phyloP scores from a whole-genome alignment of 2,329 filamentous ascomycete genomes.

The Furcasterigmium furcatum region DNA sequence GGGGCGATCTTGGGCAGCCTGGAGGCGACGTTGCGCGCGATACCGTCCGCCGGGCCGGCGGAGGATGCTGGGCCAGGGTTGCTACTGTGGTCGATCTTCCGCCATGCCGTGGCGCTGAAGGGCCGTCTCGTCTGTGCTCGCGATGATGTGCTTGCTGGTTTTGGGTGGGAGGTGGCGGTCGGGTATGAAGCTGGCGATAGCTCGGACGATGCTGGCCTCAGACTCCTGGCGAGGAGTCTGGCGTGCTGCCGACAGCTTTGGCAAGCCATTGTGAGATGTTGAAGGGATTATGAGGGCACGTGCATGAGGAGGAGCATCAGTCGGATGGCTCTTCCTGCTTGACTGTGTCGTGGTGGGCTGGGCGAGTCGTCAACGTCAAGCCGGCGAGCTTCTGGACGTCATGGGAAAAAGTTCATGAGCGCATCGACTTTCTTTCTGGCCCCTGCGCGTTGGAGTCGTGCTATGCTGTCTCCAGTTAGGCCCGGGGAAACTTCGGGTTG shows the following conservation, averaged over 20 bases:
- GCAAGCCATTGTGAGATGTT: slow-evolving; percentile 47
- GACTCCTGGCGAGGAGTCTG: slow-evolving; percentile 29
- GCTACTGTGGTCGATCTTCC: slow-evolving; percentile 8
- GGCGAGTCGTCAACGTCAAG: slow-evolving; percentile 1
- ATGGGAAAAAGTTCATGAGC: slow-evolving; percentile 13
- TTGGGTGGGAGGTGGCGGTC: slow-evolving; percentile 4
- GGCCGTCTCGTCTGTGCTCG: slow-evolving; percentile 19
- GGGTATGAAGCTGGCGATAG: slow-evolving; percentile 8
- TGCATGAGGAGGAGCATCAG: no score
- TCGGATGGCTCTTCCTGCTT: background rate
- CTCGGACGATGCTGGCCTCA: slow-evolving; percentile 9
- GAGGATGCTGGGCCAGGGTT: background rate
- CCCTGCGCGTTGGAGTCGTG: background rate
- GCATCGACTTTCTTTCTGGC: slow-evolving; percentile 10
- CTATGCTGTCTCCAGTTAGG: slow-evolving; percentile 9
- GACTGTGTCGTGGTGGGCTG: background rate
- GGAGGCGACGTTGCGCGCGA: slow-evolving; percentile 18
- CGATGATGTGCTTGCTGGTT: slow-evolving; percentile 2
- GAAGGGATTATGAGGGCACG: no score
- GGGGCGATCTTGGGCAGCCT: slow-evolving; percentile 56
- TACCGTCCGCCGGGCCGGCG: background rate
- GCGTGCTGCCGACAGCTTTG: slow-evolving; percentile 44
- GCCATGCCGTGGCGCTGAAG: slow-evolving; percentile 31
- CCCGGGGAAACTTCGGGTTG: slow-evolving; percentile 12
- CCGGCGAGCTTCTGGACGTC: slow-evolving; percentile 11